Base-by-base conservation (phyloP, 257 asterid species). In the Ballota nigra region DNA sequence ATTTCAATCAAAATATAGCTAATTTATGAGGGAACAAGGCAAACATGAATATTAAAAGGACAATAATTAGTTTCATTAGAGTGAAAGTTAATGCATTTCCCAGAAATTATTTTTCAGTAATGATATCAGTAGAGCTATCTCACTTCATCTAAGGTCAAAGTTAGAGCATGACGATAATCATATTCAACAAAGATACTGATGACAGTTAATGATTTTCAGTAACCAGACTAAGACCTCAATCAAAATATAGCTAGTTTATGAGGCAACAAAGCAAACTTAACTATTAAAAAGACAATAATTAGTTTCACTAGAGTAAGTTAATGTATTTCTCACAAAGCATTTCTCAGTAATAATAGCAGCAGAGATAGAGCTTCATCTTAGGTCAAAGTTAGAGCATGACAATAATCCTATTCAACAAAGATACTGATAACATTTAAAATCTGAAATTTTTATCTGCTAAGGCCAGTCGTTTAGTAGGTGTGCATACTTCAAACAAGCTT, bases 211-310 rank as follows among this genome's bases (percentile, higher is more conserved):
- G 29, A 36, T 56, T 6, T 20, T n/a, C 4, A 20, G 45, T 69
- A 52, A 67, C 33, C 43, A 61, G 43, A 53, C 64, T 61, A 26
- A 75, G 34, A 65, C 71, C 60, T 77, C 61, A 47, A 49, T 64
- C 47, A 51, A 15, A 12, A 43, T 18, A 66, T 24, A 77, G 63
- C 38, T 62, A 24, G 26, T 8, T 38, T 19, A 40, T 34, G 11
- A 67, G 49, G 47, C 10, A 28, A 53, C 26, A 15, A 66, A 29
- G 49, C 8, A 29, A 55, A 19, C 58, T 52, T 58, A 56, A 66
- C 52, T 63, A 69, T 24, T 36, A 63, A 62, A 29, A 24, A 60
- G 15, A 57, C n/a, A n/a, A n/a, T n/a, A n/a, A 28, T 23, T 41
- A 60, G 53, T 49, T 76, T 45, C 73, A 66, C 34, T 15, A 8